Base-by-base conservation (phyloP, 805 yeast species). In the Saccharomyces kudriavzevii region DNA sequence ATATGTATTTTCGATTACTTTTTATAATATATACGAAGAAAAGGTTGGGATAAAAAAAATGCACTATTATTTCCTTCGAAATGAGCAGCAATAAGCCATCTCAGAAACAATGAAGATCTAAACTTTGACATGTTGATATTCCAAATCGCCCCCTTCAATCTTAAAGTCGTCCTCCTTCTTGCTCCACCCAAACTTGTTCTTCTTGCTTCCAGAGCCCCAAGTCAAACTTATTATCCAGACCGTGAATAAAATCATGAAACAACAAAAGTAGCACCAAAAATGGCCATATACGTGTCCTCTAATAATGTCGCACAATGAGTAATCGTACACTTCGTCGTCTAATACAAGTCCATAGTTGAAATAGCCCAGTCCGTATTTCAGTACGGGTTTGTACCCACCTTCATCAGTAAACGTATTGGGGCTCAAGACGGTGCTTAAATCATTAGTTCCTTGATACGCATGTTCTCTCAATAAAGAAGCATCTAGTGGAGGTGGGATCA, bases 401-500 rank as follows among this genome's bases (percentile, higher is more conserved):
- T 56, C 54, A n/a, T 57, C 60, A 11, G 63, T 55, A 51, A 65
- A 68, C 17, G 69, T 68, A 0, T 54, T 58, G 22, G 65, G 60
- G 45, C 62, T 52, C 50, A 70, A 55, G 11, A 69, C 70, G 20
- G 54, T 55, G 5, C 53, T 49, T n/a, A 69, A 52, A 52, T 68
- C 66, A 1, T 64, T 62, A 3, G 62, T 64, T 25, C 72, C 74
- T n/a, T 64, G 59, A 49, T 56, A 72, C 4, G 68, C 62, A 52
- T 72, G 75, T 48, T 72, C 76, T 55, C 72, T 68, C 11, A 71
- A 54, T 25, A 72, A 52, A 10, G 63, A 69, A 10, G 72, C 65
- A 48, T 72, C 76, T n/a, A 61, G 55, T 22, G 70, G 72, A 17
- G 65, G 65, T 24, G 75, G 74, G 47, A 70, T 65, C 73, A 69